Base-by-base conservation (phyloP, 2,329 filamentous ascomycete species). In the Cylindrodendrum hubeiense region DNA sequence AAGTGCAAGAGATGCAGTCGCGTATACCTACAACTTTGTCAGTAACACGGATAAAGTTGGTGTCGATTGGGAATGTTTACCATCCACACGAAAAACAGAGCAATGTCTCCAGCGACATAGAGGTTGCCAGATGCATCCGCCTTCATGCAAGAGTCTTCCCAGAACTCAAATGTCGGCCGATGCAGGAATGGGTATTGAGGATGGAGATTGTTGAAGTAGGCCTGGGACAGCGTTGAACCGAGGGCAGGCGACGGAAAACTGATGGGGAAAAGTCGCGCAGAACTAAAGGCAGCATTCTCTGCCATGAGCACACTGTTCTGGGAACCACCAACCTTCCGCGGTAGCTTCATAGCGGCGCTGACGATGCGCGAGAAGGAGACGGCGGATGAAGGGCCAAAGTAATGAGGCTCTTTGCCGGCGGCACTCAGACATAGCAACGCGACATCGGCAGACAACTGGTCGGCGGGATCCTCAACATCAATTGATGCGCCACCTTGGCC, bases 81-180 rank as follows among this genome's bases (percentile, higher is more conserved):
- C 67, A 69, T 69, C 65, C 65, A 67, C 3, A 67, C 64, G 24
- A 69, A 69, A 49, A 67, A 69, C 39, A 67, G 54, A 10, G 67
- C 67, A 19, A 67, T 33, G 19, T 68, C 67, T 2, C 67, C 67
- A 9, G 65, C 65, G 4, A 50, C 50, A 41, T 66, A 65, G 5
- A 69, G n/a, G 3, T 67, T 67, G 0, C 67, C 67, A 2, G 65
- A 43, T 2, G 55, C 54, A 33, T 67, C 61, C 12, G 67, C 65
- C 24, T 69, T 67, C 22, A 67, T 67, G 10, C 67, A 69, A 6
- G 49, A 28, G 28, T 69, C 65, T 30, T 69, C 61, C 65, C 67
- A 69, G n/a, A 69, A 67, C 24, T 56, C 57, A 46, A 69, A 69
- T 1, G 67, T 67, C 15, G 67, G 67, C 4, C 47, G 33, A 17